A percentile compares a stretch with the other conserved stretches of the same genome.
phyloP scores from a whole-genome alignment of 2,329 filamentous ascomycete species.

The Fusarium virguliforme region DNA sequence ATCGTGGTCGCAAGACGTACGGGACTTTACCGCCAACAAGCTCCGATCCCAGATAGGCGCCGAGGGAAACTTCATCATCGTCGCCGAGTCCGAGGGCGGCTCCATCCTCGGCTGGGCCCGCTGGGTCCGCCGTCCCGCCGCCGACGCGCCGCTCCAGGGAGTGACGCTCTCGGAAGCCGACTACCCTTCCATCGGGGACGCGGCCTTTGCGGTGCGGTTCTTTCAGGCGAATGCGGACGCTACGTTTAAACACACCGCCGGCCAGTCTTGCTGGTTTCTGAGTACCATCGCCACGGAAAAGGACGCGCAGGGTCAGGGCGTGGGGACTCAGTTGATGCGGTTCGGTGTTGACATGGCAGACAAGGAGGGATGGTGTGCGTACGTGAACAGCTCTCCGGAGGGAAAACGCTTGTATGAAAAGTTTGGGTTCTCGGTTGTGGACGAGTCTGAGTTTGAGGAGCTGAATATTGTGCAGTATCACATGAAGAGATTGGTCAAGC shows the following conservation, averaged over 20 bases:
- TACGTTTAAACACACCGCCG: conserved; percentile 47
- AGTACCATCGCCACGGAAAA: conserved; percentile 54
- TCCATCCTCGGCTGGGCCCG: conserved; percentile 54
- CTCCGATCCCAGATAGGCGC: conserved; percentile 49
- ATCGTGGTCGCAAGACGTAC: conserved; percentile 46
- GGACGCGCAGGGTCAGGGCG: conserved; percentile 53
- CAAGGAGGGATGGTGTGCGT: conserved; percentile 50
- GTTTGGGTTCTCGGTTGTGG: conserved; percentile 51
- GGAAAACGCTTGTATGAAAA: conserved; percentile 52
- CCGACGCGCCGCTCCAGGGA: conserved; percentile 20
- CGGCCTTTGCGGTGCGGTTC: conserved; percentile 58
- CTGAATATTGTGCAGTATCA: conserved; percentile 49
- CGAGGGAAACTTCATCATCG: conserved; percentile 52
- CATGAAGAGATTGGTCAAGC: conserved; percentile 51
- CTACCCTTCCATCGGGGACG: conserved; percentile 50
- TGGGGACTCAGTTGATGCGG: conserved; percentile 55
- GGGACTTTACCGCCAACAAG: conserved; percentile 41
- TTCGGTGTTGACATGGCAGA: conserved; percentile 54
- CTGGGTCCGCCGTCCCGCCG: conserved; percentile 54
- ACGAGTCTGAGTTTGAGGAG: conserved; percentile 42
- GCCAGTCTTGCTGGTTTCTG: conserved; percentile 54
- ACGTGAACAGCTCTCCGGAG: conserved; percentile 50
- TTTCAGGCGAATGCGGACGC: conserved; percentile 56
- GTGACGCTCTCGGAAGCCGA: conserved; percentile 45
- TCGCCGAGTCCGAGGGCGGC: conserved; percentile 45